Conservation (phyloP, 805 yeast genomes). For the Kluyveromyces siamensis region DNA sequence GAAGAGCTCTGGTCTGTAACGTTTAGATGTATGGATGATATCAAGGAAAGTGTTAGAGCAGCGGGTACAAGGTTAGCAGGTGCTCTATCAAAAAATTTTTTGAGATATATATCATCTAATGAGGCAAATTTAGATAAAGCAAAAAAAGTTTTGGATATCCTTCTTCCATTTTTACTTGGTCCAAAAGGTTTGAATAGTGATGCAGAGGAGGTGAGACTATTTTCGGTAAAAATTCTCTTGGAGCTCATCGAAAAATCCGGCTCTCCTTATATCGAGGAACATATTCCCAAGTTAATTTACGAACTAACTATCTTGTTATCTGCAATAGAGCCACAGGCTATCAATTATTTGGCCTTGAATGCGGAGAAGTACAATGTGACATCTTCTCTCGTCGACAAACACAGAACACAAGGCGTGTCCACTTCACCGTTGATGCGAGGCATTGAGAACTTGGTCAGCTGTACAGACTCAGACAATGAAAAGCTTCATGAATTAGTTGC, state of each 20-base stretch:
- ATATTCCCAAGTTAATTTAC: conserved; percentile 57
- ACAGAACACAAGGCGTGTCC: conserved; percentile 63
- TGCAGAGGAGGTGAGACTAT: conserved; percentile 73
- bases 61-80: conserved; percentile 68
- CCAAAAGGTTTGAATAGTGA: conserved; percentile 71
- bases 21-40: conserved; percentile 86
- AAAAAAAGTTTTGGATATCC: conserved; percentile 38
- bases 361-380: conserved; percentile 80
- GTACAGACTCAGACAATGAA: conserved; percentile 41
- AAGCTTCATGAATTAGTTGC: conserved; percentile 37
- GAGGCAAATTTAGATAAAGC: conserved; percentile 32
- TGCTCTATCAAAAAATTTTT: conserved; percentile 52
- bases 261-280: conserved; percentile 44
- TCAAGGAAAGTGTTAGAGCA: conserved; percentile 82
- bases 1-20: conserved; percentile 81
- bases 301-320: conserved; percentile 70
- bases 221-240: conserved; percentile 67
- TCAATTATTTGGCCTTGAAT: conserved; percentile 77
- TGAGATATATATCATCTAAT: conserved; percentile 43
- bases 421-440: conserved; percentile 86
- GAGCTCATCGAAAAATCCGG: conserved; percentile 62
- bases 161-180: conserved; percentile 76
- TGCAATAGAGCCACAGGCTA: conserved; percentile 81
- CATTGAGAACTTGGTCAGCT: conserved; percentile 57
- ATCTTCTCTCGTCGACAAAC: conserved; percentile 64